phyloP scores from a whole-genome alignment of 129 eudicot species.

The Flaveria trinervia region DNA sequence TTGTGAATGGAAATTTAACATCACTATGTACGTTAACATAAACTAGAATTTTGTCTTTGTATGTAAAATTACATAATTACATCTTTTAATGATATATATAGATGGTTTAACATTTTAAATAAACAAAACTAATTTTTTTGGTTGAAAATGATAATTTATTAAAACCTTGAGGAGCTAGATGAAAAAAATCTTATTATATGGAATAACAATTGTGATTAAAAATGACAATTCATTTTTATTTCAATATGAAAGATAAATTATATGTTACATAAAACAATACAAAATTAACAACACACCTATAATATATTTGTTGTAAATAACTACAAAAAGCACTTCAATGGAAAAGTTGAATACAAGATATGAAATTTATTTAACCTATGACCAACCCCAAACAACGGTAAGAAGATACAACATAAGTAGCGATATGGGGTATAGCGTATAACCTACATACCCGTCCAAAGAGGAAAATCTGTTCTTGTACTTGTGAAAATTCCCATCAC shows the following conservation, averaged over 20 bases:
- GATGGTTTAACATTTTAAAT: no score
- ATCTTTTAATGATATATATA: no score
- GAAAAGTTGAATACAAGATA: neutral
- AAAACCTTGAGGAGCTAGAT: no score
- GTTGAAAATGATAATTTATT: no score
- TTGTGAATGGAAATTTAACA: no score
- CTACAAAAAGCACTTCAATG: neutral
- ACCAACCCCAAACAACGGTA: conserved; percentile 51
- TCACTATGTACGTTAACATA: no score
- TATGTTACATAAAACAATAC: neutral
- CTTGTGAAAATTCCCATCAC: conserved; percentile 52
- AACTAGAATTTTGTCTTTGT: no score
- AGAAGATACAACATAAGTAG: conserved; percentile 53
- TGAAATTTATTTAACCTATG: conserved; percentile 19
- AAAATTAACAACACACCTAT: neutral
- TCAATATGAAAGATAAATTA: neutral
- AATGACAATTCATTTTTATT: neutral
- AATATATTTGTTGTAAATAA: neutral
- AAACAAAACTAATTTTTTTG: no score
- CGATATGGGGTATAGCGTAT: conserved; percentile 56
- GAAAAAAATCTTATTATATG: no score
- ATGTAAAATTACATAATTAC: no score
- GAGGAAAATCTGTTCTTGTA: conserved; percentile 50
- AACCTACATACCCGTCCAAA: conserved; percentile 56
- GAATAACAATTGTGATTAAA: no score